Evolutionary conservation across 805 yeast species (phyloP).

Genomic region (Yueomyces sp.): DNA sequence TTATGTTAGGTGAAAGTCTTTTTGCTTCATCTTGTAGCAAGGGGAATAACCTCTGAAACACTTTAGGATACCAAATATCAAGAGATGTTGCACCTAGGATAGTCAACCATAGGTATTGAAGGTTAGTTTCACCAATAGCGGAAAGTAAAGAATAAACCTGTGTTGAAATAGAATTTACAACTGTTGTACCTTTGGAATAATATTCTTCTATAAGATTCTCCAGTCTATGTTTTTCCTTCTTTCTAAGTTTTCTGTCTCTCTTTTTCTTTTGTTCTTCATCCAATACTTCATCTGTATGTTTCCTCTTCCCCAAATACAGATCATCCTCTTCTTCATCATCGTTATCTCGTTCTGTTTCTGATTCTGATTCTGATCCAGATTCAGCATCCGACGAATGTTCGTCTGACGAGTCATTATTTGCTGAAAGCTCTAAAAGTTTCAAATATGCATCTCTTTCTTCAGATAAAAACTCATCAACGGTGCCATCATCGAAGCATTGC

Average conservation of each 20-base stretch:
- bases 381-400: constrained; percentile 27
- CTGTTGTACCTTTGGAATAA: constrained; percentile 72
- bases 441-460: constrained; percentile 52
- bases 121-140: constrained; percentile 65
- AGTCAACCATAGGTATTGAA: constrained; percentile 68
- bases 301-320: background rate
- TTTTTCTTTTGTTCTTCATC: constrained; percentile 3
- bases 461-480: constrained; percentile 42
- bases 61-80: constrained; percentile 57
- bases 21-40: constrained; percentile 70
- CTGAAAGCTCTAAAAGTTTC: constrained; percentile 31
- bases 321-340: constrained; percentile 22
- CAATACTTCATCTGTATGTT: constrained; percentile 1
- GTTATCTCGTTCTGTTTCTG: constrained; percentile 18
- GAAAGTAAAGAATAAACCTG: constrained; percentile 72
- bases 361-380: constrained; percentile 23
- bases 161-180: constrained; percentile 61
- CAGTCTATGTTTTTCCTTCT: constrained; percentile 30
- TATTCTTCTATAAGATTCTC: constrained; percentile 57
- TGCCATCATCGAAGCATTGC: constrained; percentile 80
- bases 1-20: constrained; percentile 39
- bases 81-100: constrained; percentile 80
- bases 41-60: constrained; percentile 62
- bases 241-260: constrained; percentile 27
- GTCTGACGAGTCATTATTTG: constrained; percentile 24